phyloP scores from a whole-genome alignment of 2,329 filamentous ascomycete species.

The Didymella arachidicola region DNA sequence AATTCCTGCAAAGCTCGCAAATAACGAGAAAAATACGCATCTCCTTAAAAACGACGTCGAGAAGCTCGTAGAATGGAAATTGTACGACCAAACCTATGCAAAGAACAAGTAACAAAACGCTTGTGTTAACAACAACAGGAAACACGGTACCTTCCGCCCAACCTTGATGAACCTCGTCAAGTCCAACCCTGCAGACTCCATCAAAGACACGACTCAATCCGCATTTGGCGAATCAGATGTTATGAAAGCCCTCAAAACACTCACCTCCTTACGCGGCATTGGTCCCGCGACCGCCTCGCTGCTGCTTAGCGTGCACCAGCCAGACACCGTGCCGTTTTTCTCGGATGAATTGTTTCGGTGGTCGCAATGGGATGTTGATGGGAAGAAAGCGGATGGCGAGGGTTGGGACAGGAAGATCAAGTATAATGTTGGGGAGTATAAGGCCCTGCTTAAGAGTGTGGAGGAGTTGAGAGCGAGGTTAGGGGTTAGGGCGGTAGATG shows the following conservation, averaged over 20 bases:
- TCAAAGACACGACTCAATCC: constrained; percentile 60
- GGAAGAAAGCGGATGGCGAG: constrained; percentile 15
- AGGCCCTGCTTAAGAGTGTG: constrained; percentile 57
- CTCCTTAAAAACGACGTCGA: constrained; percentile 43
- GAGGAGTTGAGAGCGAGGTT: constrained; percentile 37
- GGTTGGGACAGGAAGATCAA: constrained; percentile 65
- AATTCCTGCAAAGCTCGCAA: constrained; percentile 34
- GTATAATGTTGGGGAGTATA: constrained; percentile 75
- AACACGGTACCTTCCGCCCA: constrained; percentile 61
- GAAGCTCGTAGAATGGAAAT: constrained; percentile 52
- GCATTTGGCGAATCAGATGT: constrained; percentile 54
- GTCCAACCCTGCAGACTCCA: constrained; percentile 63
- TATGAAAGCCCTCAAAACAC: constrained; percentile 57
- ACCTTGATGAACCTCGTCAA: constrained; percentile 57
- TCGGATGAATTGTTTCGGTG: constrained; percentile 81
- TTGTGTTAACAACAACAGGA: constrained; percentile 38
- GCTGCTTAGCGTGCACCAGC: constrained; percentile 70
- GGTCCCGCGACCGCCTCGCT: constrained; percentile 82
- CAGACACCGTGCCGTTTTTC: constrained; percentile 72
- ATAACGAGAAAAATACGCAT: constrained; percentile 17
- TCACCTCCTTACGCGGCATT: constrained; percentile 73
- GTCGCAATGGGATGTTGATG: constrained; percentile 64
- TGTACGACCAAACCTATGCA: constrained; percentile 27
- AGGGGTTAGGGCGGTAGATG: constrained; percentile 61
- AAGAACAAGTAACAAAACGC: too few species aligned